Conservation (phyloP, 179 eudicot genomes). For the Amaranthus tricolor region DNA sequence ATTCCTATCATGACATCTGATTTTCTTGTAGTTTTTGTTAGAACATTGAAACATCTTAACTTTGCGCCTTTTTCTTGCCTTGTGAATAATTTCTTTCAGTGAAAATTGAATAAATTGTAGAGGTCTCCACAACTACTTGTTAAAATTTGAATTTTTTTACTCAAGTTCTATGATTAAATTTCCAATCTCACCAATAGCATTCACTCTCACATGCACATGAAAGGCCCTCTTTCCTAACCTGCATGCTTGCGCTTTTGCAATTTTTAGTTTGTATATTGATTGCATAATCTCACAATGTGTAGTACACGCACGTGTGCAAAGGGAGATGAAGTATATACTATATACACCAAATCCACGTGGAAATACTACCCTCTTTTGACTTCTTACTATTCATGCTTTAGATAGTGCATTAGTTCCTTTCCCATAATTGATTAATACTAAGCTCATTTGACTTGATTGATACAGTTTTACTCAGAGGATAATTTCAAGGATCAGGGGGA, state of each 20-base stretch:
- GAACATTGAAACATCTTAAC: background rate
- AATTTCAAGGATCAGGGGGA: conserved; percentile 33
- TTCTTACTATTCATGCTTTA: background rate
- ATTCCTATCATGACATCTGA: background rate
- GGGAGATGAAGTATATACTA: background rate
- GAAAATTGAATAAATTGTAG: background rate
- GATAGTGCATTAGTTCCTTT: background rate
- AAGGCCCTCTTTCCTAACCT: background rate
- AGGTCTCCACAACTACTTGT: background rate
- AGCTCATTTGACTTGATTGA: conserved; percentile 11
- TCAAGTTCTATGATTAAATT: no score
- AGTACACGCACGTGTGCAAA: no score
- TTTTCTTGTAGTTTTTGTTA: background rate
- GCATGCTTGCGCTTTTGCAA: background rate
- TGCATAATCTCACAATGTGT: background rate
- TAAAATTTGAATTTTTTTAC: background rate
- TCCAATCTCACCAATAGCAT: background rate
- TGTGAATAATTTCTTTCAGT: background rate
- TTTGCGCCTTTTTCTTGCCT: background rate
- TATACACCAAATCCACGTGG: background rate
- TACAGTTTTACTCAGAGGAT: conserved; percentile 64
- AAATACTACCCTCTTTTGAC: background rate
- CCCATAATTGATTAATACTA: background rate
- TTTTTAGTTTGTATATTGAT: background rate
- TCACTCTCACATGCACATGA: background rate